Base-by-base conservation (phyloP, 225 moss, liverwort and hornwort genomes). In the Straminergon stramineum region DNA sequence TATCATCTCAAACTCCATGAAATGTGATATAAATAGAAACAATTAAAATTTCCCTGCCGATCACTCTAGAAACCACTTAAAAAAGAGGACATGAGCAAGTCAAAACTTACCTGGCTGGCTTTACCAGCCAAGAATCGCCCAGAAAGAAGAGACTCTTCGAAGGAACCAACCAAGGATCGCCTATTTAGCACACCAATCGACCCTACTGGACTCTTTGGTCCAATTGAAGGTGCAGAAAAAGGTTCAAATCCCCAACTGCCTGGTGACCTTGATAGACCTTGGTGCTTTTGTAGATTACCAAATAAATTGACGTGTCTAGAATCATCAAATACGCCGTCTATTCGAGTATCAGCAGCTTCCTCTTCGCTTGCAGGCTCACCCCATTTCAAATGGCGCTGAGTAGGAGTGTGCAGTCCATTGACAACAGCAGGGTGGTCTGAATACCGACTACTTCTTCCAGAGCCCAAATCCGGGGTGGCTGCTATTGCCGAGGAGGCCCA, bases 91-190 rank as follows among this genome's bases (percentile, higher is more conserved):
- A 64, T 31, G 37, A 58, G 52, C 43, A 66, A 90, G 39, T 34
- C 82, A 53, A 62, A 81, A 69, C 89, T 68, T 90, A 98, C 98
- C 97, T 97, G 99, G 75, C 95, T 95, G 75, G 95, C 92, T 91
- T 96, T 96, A 78, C 96, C 99, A 84, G 99, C 91, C 90, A 97
- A 90, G 85, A 97, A 97, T 76, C 97, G 96, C 89, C 99, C 99
- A 73, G 99, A 97, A n/a, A 99, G 95, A 87, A 99, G 94, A 65
- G 97, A 99, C 89, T 99, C 99, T 88, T 99, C 99, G 41, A 99
- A 99, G n/a, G 99, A 99, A 73, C 99, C 99, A 63, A 99, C 97
- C 89, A 99, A 92, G 30, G 99, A 99, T 48, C 99, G 94, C 91
- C 99, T 92, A 70, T 86, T 94, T 37, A 95, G 93, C 58, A 89